Base-by-base conservation (phyloP, 306 rosid genomes). In the Citrullus colocynthis region DNA sequence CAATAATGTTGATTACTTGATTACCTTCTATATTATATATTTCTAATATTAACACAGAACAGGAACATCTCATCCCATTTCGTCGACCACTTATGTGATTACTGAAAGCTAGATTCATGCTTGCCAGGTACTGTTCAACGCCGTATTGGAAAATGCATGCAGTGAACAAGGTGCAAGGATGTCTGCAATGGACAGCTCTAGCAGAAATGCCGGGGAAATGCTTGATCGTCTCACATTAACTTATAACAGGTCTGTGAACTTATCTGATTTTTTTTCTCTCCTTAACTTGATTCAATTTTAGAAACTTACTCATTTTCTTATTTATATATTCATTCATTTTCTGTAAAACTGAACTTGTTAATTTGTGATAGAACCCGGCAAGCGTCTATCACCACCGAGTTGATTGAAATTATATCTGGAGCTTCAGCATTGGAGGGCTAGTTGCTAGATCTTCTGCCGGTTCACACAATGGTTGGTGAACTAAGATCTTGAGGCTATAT, bases 161-260 rank as follows among this genome's bases (percentile, higher is more conserved):
- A 95, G 99, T 91, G 99, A 95, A 81, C 99, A 95, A 83, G 99
- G 99, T 75, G 99, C 99, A 32, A 89, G 99, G 82, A 92, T 95
- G 99, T 95, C 99, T 77, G 99, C 99, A 67, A 92, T 95, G 99
- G 99, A 95, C 84, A 92, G 99, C 83, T 92, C 99, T 59, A 95
- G 99, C 91, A 95, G 99, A 87, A 95, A 95, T 82, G 99, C 99
- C 1, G 99, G 99, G 37, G 99, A 95, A 0, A 95, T 95, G 97
- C 99, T 95, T 84, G 99, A 92, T 79, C 99, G 99, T 77, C 97
- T 95, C 80, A 95, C 99, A 78, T 96, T 95, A 77, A 85, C 93
- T 42, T 95, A 95, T 81, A 92, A 95, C 85, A 90, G 97, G 99
- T 94, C 83, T 81, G 62, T 80, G 44, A 85, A 54, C 82, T 52